Evolutionary conservation across 2,329 filamentous ascomycete species (phyloP), one percentile per base, ranked within the genome.

Genomic region (Penicillium sp.): DNA sequence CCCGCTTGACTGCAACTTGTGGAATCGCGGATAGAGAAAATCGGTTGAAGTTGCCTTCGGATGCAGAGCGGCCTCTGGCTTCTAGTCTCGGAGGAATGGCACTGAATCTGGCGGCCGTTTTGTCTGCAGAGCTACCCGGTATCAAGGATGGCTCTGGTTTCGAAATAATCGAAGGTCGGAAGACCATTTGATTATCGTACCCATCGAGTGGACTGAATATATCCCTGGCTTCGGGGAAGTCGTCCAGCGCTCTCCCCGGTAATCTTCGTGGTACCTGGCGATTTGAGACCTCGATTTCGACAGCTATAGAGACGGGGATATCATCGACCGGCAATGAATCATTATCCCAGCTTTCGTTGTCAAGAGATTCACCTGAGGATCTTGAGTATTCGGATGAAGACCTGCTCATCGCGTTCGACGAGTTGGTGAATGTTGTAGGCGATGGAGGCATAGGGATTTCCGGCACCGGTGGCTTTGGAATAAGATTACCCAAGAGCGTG

Each of bases 401-500:
- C 6, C 48, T 47, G n/a, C 43, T 29, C 10, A 37, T 41, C 29
- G 27, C 16, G n/a, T 43, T 48, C 5, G 22, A 44, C 16, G 52
- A 54, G 16, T 41, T 50, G 13, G 48, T 43, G n/a, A 57, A 45
- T 43, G 57, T 49, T 16, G 44, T 21, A 22, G 51, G 44, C 7
- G 53, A 53, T 6, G 39, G 50, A 13, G 41, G 22, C 24, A 19
- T 45, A 22, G 44, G 41, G 5, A 21, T 29, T 3, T 50, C 39
- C 3, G 46, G 22, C 3, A 4, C 19, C 7, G 41, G n/a, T 46
- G 44, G 27, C 27, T 51, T 8, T 21, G 22, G 8, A 6, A 47
- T 24, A 22, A 51, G 50, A 14, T 55, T 44, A 31, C 57, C 48
- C 45, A 62, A 33, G 4, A 59, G 49, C 3, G 39, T 45, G 11